Base-by-base conservation (phyloP, 345 rosid species). In the Camelina neglecta region DNA sequence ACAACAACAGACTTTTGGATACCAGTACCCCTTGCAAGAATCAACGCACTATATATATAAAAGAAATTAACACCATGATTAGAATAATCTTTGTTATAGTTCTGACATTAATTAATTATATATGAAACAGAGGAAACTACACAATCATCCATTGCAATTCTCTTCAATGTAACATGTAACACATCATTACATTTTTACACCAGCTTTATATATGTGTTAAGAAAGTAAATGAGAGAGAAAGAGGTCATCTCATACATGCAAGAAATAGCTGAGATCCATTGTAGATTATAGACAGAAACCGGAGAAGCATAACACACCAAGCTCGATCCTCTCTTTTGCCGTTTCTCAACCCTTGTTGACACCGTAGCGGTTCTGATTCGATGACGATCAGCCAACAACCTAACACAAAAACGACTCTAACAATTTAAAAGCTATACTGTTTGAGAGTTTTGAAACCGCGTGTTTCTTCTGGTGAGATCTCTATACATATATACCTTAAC, bases 1-100 rank as follows among this genome's bases (percentile, higher is more conserved):
- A 86, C 97, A 67, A 93, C 81, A 69, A 93, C 84, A 15, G 89
- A 81, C 77, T 93, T 93, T 26, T 81, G 90, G 65, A 87, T 74
- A 12, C 84, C 83, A 33, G 91, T 93, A 51, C 98, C 98, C 61
- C 81, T 88, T 4, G 88, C 79, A 63, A 93, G 54, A 88, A 90
- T 80, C 75, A 91, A 73, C 48, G 80, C 86, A 77, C 98, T 90
- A 72, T 3, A 66, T 29, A 29, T 29, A 29, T 29, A 51, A 45
- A 38, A 4, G 1, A 35, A 57, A 69, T 24, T 24, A 24, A 47
- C 60, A 61, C 23, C 45, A 69, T 4, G 31, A 29, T 29, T 3
- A 29, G 31, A 29, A 29, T 29, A 29, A 29, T 29, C 31, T 29
- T 4, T 53, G 51, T 33, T 42, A 65, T 42, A 60, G 21, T 63